These are phyloP conservation scores for Knoxdaviesia capensis DNA, from an alignment of 2,329 filamentous ascomycete genomes.

Conservation along the genomic window DNA sequence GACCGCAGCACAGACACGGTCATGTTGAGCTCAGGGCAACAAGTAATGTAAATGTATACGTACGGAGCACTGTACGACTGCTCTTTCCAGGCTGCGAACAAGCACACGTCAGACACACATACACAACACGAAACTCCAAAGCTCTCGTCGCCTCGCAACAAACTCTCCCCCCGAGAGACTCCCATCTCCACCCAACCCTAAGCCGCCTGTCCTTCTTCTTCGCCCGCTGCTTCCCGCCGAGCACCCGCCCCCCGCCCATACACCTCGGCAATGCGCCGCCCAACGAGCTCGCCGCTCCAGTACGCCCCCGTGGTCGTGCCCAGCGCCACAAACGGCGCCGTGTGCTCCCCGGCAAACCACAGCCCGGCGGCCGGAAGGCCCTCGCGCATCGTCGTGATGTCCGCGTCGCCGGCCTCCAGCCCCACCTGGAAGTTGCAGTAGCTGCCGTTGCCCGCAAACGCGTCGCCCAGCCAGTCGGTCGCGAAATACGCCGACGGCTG, in stretches of 20 bases:
- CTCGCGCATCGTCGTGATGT: constrained; percentile 44
- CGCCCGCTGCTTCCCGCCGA: too few relatives aligned
- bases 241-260: constrained; percentile 17
- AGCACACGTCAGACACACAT: too few relatives aligned
- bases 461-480: constrained; percentile 62
- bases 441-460: constrained; percentile 60
- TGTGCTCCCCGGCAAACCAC: constrained; percentile 85
- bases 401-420: constrained; percentile 45
- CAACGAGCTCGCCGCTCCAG: constrained; percentile 73
- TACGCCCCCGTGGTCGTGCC: constrained; percentile 83
- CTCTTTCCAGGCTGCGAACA: too few relatives aligned
- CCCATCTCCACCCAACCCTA: too few relatives aligned
- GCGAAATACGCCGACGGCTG: constrained; percentile 42
- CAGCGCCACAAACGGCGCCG: constrained; percentile 70
- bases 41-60: too few relatives aligned
- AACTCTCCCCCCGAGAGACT: too few relatives aligned
- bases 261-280: constrained; percentile 35
- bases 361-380: constrained; percentile 47
- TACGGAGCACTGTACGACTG: too few relatives aligned
- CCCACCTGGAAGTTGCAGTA: constrained; percentile 77
- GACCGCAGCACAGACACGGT: too few relatives aligned
- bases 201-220: too few relatives aligned
- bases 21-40: too few relatives aligned
- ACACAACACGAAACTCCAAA: too few relatives aligned
- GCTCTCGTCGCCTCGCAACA: too few relatives aligned